Percentiles rank a stretch among this genome's conserved stretches.
Evolutionary conservation across 2,329 filamentous ascomycete species (phyloP).

Genomic region (Talaromyces pinophilus): DNA sequence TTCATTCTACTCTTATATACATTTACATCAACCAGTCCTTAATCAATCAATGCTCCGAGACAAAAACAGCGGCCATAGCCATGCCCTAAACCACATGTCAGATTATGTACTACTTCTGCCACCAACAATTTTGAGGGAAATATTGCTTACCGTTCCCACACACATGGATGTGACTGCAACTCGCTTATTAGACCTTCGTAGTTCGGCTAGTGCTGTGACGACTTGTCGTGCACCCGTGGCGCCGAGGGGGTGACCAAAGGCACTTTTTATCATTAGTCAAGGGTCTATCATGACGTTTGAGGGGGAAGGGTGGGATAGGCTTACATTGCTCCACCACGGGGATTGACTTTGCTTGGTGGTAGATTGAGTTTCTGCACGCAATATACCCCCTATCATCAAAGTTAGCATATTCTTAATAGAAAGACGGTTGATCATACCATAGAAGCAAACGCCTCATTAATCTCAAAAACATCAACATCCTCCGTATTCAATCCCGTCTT

Average conservation of each 20-base stretch:
- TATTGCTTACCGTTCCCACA: conserved; percentile 74
- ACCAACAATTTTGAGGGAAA: not conserved
- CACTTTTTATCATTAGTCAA: conserved; percentile 43
- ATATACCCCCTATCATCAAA: conserved; percentile 69
- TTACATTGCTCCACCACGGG: conserved; percentile 83
- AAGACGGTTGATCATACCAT: conserved; percentile 33
- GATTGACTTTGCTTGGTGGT: conserved; percentile 82
- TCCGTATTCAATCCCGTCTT: conserved; percentile 69
- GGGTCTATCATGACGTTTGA: not conserved
- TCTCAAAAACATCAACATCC: conserved; percentile 45
- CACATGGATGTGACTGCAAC: conserved; percentile 92
- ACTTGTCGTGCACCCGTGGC: conserved; percentile 91
- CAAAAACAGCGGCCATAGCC: conserved; percentile 92
- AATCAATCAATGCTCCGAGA: conserved; percentile 70
- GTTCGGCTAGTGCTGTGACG: conserved; percentile 81
- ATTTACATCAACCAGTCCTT: not conserved
- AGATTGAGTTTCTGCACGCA: conserved; percentile 81
- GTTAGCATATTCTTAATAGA: not conserved
- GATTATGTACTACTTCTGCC: not conserved
- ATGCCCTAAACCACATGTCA: conserved; percentile 37
- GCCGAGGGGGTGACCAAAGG: conserved; percentile 88
- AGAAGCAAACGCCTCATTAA: conserved; percentile 89
- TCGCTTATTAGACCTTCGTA: conserved; percentile 75
- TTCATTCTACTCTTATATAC: not conserved
- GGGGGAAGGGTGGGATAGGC: conserved; percentile 18